phyloP scores from a whole-genome alignment of 805 yeast species.

The Kregervanrija fluxuum region DNA sequence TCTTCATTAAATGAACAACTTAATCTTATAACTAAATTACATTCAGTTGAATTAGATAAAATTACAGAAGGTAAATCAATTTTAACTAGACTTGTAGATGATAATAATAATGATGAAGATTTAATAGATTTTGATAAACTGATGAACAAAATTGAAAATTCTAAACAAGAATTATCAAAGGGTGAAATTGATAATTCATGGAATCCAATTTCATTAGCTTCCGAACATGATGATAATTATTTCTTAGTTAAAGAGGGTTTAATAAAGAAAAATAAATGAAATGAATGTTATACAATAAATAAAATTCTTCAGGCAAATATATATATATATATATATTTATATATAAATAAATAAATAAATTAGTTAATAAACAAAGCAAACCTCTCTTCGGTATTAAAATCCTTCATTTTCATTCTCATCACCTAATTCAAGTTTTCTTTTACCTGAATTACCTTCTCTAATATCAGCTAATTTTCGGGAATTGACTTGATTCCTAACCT shows the following conservation, averaged over 20 bases:
- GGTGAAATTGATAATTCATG: constrained; percentile 39
- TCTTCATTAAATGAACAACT: constrained; percentile 39
- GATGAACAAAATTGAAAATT: constrained; percentile 16
- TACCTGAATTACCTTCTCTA: constrained; percentile 56
- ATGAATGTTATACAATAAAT: neutral
- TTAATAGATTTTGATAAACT: constrained; percentile 27
- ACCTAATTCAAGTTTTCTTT: constrained; percentile 61
- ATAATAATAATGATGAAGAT: constrained; percentile 12
- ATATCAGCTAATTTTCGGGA: constrained; percentile 66
- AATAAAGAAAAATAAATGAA: constrained; percentile 28
- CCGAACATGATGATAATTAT: constrained; percentile 28
- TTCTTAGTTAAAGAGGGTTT: constrained; percentile 42
- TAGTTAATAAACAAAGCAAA: neutral
- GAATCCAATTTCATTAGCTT: constrained; percentile 33
- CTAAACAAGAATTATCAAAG: constrained; percentile 19
- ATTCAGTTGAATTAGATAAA: constrained; percentile 20
- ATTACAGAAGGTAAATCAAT: constrained; percentile 5
- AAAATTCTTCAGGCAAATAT: neutral
- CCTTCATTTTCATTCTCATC: constrained; percentile 31
- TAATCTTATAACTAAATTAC: constrained; percentile 40
- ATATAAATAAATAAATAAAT: neutral
- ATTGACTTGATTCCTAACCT: constrained; percentile 76
- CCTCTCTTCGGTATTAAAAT: neutral
- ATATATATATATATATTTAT: constrained; percentile 1
- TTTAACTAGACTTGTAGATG: constrained; percentile 24